phyloP scores from a whole-genome alignment of 805 yeast species.

The Sugiyamaella mastotermitis region DNA sequence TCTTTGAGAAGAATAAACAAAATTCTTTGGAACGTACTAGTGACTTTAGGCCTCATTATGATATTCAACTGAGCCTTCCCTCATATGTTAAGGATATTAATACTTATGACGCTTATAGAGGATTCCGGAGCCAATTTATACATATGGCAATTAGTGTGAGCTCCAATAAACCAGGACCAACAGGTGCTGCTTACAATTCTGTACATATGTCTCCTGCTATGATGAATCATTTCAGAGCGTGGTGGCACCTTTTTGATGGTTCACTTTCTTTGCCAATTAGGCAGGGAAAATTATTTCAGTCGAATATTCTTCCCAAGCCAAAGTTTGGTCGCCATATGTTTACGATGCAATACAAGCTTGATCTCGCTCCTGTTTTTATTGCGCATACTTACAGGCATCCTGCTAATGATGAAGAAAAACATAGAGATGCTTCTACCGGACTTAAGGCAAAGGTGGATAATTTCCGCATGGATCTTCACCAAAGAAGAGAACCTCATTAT shows the following conservation, averaged over 20 bases:
- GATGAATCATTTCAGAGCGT: slow-evolving; percentile 59
- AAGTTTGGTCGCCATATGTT: slow-evolving; percentile 71
- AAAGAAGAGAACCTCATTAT: slow-evolving; percentile 35
- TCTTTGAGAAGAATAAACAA: slow-evolving; percentile 45
- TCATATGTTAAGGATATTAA: slow-evolving; percentile 38
- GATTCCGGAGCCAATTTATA: slow-evolving; percentile 75
- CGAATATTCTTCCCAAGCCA: slow-evolving; percentile 18
- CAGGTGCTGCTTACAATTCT: slow-evolving; percentile 45
- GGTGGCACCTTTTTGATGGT: slow-evolving; percentile 88
- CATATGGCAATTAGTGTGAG: slow-evolving; percentile 58
- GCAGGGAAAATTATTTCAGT: slow-evolving; percentile 58
- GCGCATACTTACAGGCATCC: slow-evolving; percentile 58
- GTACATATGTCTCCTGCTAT: slow-evolving; percentile 71
- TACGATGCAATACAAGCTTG: slow-evolving; percentile 75
- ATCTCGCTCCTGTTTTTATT: slow-evolving; percentile 64
- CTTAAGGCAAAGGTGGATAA: slow-evolving; percentile 53
- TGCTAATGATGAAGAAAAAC: slow-evolving; percentile 37
- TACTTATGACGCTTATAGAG: slow-evolving; percentile 71
- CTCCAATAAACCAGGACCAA: not conserved
- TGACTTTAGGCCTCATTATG: slow-evolving; percentile 56
- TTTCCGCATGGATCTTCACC: slow-evolving; percentile 63
- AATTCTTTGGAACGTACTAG: slow-evolving; percentile 36
- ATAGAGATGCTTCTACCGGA: slow-evolving; percentile 50
- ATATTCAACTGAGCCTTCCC: slow-evolving; percentile 56
- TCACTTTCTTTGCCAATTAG: slow-evolving; percentile 74